Conservation (phyloP, 345 rosid genomes). For the Hibiscus trionum region DNA sequence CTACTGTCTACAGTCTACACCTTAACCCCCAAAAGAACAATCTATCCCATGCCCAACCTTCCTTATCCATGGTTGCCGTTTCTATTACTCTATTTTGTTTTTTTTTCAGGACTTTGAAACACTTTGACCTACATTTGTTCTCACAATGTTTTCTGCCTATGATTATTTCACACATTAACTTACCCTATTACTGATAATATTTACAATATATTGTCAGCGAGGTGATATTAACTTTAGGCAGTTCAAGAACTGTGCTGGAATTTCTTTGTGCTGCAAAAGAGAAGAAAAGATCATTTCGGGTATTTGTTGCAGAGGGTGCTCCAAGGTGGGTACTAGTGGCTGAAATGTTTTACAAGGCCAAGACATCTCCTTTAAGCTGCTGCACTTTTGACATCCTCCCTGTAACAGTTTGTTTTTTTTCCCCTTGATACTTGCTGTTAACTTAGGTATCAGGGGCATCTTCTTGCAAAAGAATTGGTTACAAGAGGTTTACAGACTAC, state of each 20-base stretch:
- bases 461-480: slow-evolving; percentile 84
- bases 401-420: neutral
- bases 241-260: slow-evolving; percentile 92
- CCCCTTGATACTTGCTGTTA: neutral
- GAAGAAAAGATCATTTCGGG: slow-evolving; percentile 90
- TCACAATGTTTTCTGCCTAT: neutral
- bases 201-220: slow-evolving; percentile 52
- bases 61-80: neutral
- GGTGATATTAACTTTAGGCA: slow-evolving; percentile 93
- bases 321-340: slow-evolving; percentile 58
- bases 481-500: slow-evolving; percentile 92
- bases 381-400: neutral
- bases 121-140: neutral
- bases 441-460: slow-evolving; percentile 89
- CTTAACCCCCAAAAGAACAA: neutral
- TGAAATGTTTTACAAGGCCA: slow-evolving; percentile 3
- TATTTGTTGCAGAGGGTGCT: slow-evolving; percentile 97
- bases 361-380: slow-evolving; percentile 5
- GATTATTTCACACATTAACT: neutral
- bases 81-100: neutral
- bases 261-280: slow-evolving; percentile 97
- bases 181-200: slow-evolving; percentile 5
- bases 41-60: neutral
- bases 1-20: neutral
- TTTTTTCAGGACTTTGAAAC: neutral